Evolutionary conservation across 192 early-diverging fungal genomes (phyloP).

Genomic region (Gonapodya prolifera): DNA sequence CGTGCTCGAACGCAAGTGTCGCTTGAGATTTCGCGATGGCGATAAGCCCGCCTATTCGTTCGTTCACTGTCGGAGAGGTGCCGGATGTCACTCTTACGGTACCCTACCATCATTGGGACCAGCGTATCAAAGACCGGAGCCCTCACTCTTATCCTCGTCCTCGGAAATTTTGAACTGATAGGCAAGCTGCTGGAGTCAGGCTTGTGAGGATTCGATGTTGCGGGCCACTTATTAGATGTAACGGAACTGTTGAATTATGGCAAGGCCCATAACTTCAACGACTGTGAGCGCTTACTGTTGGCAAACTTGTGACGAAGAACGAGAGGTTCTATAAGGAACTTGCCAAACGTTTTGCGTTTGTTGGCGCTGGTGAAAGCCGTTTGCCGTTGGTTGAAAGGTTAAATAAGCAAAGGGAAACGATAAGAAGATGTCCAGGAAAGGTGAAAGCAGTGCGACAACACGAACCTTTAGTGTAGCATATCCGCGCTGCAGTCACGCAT

Average conservation of each 20-base stretch:
- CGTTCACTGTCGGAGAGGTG: too few species aligned
- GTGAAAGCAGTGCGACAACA: too few species aligned
- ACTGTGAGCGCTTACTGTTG: constrained; percentile 3
- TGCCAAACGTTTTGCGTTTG: too few species aligned
- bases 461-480: background rate
- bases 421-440: too few species aligned
- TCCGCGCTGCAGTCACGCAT: background rate
- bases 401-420: too few species aligned
- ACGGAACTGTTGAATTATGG: background rate
- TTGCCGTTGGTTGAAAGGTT: constrained; percentile 67
- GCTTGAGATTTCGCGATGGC: constrained; percentile 72
- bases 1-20: constrained; percentile 74
- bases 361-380: constrained; percentile 73
- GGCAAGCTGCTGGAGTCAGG: constrained; percentile 64
- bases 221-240: constrained; percentile 59
- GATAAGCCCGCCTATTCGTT: constrained; percentile 67
- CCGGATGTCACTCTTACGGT: too few species aligned
- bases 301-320: constrained; percentile 58
- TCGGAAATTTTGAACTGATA: constrained; percentile 43
- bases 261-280: background rate
- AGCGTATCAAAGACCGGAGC: too few species aligned
- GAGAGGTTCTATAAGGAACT: constrained; percentile 69
- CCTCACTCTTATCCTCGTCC: background rate
- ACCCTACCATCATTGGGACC: too few species aligned
- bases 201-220: constrained; percentile 71